phyloP scores from a whole-genome alignment of 1,284 basidiomycete species.

The Coriolopsis trogii region DNA sequence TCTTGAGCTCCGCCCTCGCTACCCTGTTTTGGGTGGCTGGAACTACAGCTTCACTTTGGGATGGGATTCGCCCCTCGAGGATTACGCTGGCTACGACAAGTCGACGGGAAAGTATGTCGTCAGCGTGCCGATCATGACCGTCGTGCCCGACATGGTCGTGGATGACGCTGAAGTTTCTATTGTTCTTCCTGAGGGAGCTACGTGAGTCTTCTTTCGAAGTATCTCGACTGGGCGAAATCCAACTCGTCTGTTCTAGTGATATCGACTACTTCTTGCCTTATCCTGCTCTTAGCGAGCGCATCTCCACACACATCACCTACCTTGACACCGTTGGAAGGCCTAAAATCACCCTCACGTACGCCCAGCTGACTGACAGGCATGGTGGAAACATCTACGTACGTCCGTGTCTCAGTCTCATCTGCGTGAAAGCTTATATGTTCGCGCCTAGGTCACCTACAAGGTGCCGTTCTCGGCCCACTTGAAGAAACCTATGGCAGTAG shows the following conservation, averaged over 20 bases:
- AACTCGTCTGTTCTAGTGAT: conserved; percentile 52
- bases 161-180: conserved; percentile 82
- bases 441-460: conserved; percentile 86
- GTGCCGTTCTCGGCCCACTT: conserved; percentile 77
- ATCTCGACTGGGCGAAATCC: background rate
- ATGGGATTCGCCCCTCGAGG: conserved; percentile 85
- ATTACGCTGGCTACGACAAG: conserved; percentile 68
- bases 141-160: conserved; percentile 80
- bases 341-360: conserved; percentile 73
- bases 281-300: conserved; percentile 60
- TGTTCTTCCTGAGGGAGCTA: conserved; percentile 92
- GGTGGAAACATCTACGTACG: conserved; percentile 73
- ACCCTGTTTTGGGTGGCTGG: conserved; percentile 96
- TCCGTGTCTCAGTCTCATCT: conserved; percentile 15
- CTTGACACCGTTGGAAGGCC: conserved; percentile 94
- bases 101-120: conserved; percentile 68
- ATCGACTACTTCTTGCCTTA: conserved; percentile 82
- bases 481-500: conserved; percentile 82
- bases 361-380: conserved; percentile 80
- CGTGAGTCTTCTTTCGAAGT: conserved; percentile 65
- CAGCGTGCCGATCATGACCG: conserved; percentile 86
- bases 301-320: conserved; percentile 81
- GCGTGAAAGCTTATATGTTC: conserved; percentile 2
- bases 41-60: conserved; percentile 96
- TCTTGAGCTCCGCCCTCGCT: conserved; percentile 87